Conservation (phyloP, 208 protist species). For the Entamoeba dispar region DNA sequence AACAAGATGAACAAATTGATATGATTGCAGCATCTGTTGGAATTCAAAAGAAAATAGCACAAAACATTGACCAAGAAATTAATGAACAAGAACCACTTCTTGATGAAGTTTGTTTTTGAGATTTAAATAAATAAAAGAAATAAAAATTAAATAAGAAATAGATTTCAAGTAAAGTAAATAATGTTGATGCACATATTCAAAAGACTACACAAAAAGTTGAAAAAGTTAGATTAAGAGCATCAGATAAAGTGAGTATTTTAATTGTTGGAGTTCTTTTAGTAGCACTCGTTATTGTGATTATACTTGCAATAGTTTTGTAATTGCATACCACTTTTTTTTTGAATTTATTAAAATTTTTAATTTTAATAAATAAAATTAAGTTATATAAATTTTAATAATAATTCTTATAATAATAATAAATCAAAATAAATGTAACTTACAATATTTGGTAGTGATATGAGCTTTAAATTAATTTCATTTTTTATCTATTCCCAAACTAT, state of each 20-base stretch:
- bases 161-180: background rate
- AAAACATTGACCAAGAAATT: background rate
- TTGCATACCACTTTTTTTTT: too few relatives aligned
- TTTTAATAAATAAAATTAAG: too few relatives aligned
- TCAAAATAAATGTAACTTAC: too few relatives aligned
- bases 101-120: background rate
- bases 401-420: too few relatives aligned
- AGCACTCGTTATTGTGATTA: background rate
- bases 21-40: background rate
- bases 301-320: background rate
- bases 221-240: background rate
- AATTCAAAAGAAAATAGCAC: background rate
- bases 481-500: too few relatives aligned
- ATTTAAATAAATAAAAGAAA: too few relatives aligned
- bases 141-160: too few relatives aligned
- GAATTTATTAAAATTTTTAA: too few relatives aligned
- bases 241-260: background rate
- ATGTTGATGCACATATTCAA: background rate
- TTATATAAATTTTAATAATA: too few relatives aligned
- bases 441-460: too few relatives aligned
- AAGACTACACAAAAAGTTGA: background rate
- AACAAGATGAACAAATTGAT: background rate
- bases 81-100: background rate
- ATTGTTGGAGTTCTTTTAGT: background rate
- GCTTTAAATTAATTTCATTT: too few relatives aligned